A percentile compares a stretch with the other conserved stretches of the same genome.
Conservation (phyloP, 306 rosid genomes). For the apple (Malus domestica) region ASM211411v1 NC_041803.1:492001-492500, state of each 20-base stretch:
- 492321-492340: no score
- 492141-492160: conserved; percentile 33
- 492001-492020: conserved; percentile 29
- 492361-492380: no score
- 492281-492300: background rate
- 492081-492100: conserved; percentile 18
- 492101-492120: conserved; percentile 14
- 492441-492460: no score
- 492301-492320: no score
- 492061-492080: conserved; percentile 31
- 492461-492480: no score
- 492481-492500: conserved; percentile 36
- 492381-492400: no score
- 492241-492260: conserved; percentile 43
- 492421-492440: no score
- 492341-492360: no score
- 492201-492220: conserved; percentile 53
- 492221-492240: conserved; percentile 48
- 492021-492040: conserved; percentile 36
- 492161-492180: conserved; percentile 27
- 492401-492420: no score
- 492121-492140: conserved; percentile 46
- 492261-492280: conserved; percentile 28
- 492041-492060: conserved; percentile 42
- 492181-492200: conserved; percentile 48